phyloP scores from a whole-genome alignment of 202 grass and related monocot genomes.

The Alloteropsis angusta region DNA sequence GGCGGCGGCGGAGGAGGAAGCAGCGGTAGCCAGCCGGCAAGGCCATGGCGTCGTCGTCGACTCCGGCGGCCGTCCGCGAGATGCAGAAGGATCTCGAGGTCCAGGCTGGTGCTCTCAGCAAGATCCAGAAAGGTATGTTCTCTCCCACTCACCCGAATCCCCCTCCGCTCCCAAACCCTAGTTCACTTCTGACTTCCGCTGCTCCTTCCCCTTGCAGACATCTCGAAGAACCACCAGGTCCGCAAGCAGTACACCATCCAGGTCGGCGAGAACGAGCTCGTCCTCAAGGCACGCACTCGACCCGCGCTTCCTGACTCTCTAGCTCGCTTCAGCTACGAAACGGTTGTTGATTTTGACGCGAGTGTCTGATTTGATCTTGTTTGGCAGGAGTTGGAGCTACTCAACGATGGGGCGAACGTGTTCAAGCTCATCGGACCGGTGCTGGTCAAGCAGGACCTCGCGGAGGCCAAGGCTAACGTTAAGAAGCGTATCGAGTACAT shows the following conservation, averaged over 20 bases:
- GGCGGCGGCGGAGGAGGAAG: not conserved
- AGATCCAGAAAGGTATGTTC: conserved; percentile 80
- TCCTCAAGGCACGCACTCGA: conserved; percentile 59
- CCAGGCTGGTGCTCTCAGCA: conserved; percentile 77
- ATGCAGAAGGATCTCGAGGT: conserved; percentile 81
- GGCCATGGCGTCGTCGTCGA: conserved; percentile 41
- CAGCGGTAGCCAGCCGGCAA: not conserved
- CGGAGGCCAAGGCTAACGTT: conserved; percentile 90
- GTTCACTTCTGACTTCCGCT: not conserved
- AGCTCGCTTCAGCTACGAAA: not conserved
- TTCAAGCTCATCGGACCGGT: conserved; percentile 95
- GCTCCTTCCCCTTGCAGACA: conserved; percentile 40
- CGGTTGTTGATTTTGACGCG: not conserved
- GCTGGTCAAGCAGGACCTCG: conserved; percentile 90
- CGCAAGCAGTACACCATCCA: conserved; percentile 99
- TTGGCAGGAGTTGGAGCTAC: conserved; percentile 74
- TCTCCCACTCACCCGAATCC: not conserved
- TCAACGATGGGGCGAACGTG: conserved; percentile 69
- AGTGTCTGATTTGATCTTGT: not conserved
- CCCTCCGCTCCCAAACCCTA: conserved; percentile 21
- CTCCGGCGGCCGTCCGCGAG: conserved; percentile 52
- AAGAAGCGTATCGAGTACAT: conserved; percentile 98
- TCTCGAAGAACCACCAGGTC: conserved; percentile 94
- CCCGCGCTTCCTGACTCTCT: not conserved
- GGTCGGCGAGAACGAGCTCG: conserved; percentile 95